A percentile compares a stretch with the other conserved stretches of the same genome.
phyloP scores from a whole-genome alignment of 1,139 yeast species.

The Yamadazyma mexicana region DNA sequence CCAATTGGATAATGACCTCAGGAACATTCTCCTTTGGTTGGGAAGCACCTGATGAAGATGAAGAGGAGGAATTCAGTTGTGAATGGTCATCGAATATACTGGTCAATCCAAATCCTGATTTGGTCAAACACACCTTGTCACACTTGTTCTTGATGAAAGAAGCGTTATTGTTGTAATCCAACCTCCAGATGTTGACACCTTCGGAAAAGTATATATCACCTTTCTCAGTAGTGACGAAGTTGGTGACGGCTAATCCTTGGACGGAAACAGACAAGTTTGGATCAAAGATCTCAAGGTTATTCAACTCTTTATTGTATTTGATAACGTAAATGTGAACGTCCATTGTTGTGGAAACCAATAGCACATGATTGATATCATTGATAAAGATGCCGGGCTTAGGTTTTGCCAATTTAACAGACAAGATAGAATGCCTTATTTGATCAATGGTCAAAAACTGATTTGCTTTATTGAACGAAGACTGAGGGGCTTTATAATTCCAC shows the following conservation, averaged over 20 bases:
- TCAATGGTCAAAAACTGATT: slow-evolving; percentile 79
- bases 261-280: slow-evolving; percentile 81
- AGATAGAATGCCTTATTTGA: slow-evolving; percentile 75
- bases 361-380: slow-evolving; percentile 67
- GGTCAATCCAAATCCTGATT: slow-evolving; percentile 49
- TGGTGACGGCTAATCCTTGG: slow-evolving; percentile 73
- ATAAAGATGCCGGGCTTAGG: slow-evolving; percentile 84
- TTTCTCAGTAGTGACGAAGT: slow-evolving; percentile 56
- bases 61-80: slow-evolving; percentile 1
- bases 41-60: slow-evolving; percentile 1
- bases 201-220: slow-evolving; percentile 84
- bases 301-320: slow-evolving; percentile 49
- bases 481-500: slow-evolving; percentile 75
- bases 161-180: slow-evolving; percentile 81
- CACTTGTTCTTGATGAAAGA: slow-evolving; percentile 88
- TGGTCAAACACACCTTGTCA: slow-evolving; percentile 76
- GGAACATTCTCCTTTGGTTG: slow-evolving; percentile 25
- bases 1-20: slow-evolving; percentile 64
- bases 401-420: slow-evolving; percentile 70
- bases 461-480: slow-evolving; percentile 47
- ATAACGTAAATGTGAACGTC: slow-evolving; percentile 79
- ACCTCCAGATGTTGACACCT: slow-evolving; percentile 83
- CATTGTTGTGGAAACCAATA: slow-evolving; percentile 77
- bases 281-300: slow-evolving; percentile 70
- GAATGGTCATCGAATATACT: slow-evolving; percentile 12